Evolutionary conservation across 1,139 yeast genomes (phyloP).

Genomic region (Candida sanyaensis): DNA sequence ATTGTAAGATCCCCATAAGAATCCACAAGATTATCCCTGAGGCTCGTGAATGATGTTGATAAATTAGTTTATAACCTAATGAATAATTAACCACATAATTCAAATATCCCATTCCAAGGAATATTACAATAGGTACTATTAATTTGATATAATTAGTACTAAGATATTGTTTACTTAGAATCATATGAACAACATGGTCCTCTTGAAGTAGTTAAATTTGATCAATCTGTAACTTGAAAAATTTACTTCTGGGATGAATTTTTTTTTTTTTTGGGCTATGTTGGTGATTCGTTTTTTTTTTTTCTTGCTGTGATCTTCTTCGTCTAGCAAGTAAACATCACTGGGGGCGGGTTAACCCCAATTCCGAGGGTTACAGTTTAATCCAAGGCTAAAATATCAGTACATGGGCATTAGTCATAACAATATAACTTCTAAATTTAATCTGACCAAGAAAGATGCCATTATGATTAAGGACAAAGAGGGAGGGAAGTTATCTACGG

Average conservation of each 20-base stretch:
- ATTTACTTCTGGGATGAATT: background rate
- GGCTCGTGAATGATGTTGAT: conserved; percentile 28
- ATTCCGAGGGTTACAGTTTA: no score
- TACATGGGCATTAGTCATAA: no score
- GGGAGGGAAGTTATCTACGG: no score
- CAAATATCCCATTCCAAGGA: conserved; percentile 30
- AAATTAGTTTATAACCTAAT: conserved; percentile 40
- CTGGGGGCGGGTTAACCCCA: no score
- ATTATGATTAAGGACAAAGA: no score
- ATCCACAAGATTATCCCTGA: conserved; percentile 41
- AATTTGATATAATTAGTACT: conserved; percentile 6
- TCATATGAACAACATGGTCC: conserved; percentile 8
- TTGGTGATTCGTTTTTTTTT: background rate
- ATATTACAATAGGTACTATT: conserved; percentile 24
- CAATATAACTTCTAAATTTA: no score
- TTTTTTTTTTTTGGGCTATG: background rate
- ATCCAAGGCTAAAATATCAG: no score
- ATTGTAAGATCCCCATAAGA: conserved; percentile 27
- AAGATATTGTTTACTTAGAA: conserved; percentile 2
- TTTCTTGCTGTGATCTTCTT: background rate
- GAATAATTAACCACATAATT: conserved; percentile 36
- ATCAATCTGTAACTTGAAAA: no score
- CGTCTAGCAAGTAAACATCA: no score
- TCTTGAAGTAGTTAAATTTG: background rate
- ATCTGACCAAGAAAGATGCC: no score